Conservation (phyloP, 768 basidiomycete genomes). For the Lactarius indigo region DNA sequence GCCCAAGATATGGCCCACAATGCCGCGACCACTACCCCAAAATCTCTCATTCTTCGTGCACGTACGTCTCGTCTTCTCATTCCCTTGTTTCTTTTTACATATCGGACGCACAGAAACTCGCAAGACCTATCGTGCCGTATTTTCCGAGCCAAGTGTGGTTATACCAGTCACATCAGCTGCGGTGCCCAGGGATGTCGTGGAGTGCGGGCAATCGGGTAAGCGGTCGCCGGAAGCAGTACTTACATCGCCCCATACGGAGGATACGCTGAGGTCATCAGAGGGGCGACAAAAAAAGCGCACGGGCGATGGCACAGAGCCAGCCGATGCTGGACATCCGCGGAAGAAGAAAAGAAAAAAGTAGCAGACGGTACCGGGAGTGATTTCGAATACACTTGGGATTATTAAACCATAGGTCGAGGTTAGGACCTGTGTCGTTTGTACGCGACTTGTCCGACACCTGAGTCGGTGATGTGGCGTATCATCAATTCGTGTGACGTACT, state of each 20-base stretch:
- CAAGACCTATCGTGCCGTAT: conserved; percentile 72
- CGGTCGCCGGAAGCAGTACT: background rate
- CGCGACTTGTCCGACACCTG: no score
- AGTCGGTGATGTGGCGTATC: no score
- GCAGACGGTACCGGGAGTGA: background rate
- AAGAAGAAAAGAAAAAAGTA: conserved; percentile 21
- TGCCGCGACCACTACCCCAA: conserved; percentile 55
- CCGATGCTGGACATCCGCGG: conserved; percentile 3
- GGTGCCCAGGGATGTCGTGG: background rate
- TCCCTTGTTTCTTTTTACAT: background rate
- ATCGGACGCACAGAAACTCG: conserved; percentile 57
- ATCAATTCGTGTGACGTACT: no score
- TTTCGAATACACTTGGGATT: background rate
- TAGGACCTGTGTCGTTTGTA: background rate
- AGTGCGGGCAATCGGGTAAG: background rate
- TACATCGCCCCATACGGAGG: background rate
- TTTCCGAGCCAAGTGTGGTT: conserved; percentile 71
- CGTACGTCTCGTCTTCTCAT: conserved; percentile 45
- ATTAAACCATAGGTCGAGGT: background rate
- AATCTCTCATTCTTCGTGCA: conserved; percentile 67
- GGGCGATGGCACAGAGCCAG: background rate
- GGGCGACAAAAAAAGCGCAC: conserved; percentile 11
- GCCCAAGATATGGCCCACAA: conserved; percentile 66
- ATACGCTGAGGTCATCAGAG: background rate
- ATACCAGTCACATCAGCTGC: conserved; percentile 38